A percentile compares a stretch with the other conserved stretches of the same genome.
phyloP scores from a whole-genome alignment of 2,329 filamentous ascomycete species.

The Diplodia seriata region DNA sequence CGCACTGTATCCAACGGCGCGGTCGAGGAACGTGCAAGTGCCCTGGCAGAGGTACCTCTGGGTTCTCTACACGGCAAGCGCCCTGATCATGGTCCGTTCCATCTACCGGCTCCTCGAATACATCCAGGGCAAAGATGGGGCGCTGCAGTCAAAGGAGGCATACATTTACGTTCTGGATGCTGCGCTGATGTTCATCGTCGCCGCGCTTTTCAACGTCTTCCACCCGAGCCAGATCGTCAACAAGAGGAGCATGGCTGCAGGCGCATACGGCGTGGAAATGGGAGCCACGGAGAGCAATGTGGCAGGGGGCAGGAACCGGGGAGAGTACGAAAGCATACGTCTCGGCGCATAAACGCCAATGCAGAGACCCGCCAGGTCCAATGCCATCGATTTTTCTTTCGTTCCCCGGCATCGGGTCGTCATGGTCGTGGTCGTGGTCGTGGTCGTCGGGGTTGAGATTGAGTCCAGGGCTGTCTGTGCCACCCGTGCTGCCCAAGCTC shows the following conservation, averaged over 20 bases:
- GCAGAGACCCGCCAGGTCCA: background rate
- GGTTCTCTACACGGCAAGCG: conserved; percentile 53
- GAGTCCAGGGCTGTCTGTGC: background rate
- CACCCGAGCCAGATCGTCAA: conserved; percentile 46
- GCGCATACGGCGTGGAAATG: background rate
- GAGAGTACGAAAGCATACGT: conserved; percentile 6
- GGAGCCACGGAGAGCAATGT: conserved; percentile 10
- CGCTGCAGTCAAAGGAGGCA: conserved; percentile 53
- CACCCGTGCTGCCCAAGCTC: conserved; percentile 2
- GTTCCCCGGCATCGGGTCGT: too few species aligned
- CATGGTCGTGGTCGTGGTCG: too few species aligned
- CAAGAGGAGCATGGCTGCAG: background rate
- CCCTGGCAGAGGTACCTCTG: conserved; percentile 47
- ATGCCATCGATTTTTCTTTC: too few species aligned
- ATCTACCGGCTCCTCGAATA: conserved; percentile 61
- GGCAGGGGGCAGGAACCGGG: conserved; percentile 6
- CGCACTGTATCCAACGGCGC: conserved; percentile 35
- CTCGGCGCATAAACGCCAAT: background rate
- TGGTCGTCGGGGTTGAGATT: too few species aligned
- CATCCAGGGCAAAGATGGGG: conserved; percentile 53
- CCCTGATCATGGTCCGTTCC: conserved; percentile 58
- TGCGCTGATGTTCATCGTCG: conserved; percentile 52
- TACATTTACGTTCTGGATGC: conserved; percentile 59
- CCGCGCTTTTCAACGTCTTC: conserved; percentile 49
- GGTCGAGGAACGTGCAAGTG: conserved; percentile 11